Evolutionary conservation across 257 asterid genomes (phyloP).

Genomic region (Sherardia arvensis): DNA sequence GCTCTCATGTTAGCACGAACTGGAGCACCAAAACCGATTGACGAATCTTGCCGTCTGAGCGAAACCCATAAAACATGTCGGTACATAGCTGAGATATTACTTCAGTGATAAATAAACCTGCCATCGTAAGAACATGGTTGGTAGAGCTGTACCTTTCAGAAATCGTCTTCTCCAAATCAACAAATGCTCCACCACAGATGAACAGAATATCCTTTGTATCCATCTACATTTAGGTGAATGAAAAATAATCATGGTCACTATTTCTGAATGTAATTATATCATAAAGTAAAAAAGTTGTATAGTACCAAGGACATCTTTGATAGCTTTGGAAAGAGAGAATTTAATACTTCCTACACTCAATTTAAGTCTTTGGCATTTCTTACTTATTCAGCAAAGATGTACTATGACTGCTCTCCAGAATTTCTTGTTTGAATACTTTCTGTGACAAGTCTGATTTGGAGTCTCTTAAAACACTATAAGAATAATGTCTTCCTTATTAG

Average conservation of each 20-base stretch:
- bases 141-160: conserved; percentile 63
- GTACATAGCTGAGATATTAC: not conserved
- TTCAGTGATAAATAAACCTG: not conserved
- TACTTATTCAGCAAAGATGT: not conserved
- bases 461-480: not conserved
- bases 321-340: no score
- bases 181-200: conserved; percentile 92
- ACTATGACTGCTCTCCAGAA: not conserved
- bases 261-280: not conserved
- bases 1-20: conserved; percentile 91
- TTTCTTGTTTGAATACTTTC: not conserved
- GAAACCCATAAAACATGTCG: conserved; percentile 11
- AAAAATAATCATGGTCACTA: not conserved
- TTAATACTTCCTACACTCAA: no score
- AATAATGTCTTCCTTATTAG: not conserved
- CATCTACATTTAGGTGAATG: conserved; percentile 37
- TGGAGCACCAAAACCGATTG: conserved; percentile 92
- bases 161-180: conserved; percentile 86
- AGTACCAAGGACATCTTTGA: not conserved
- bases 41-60: conserved; percentile 82
- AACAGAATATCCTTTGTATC: conserved; percentile 89
- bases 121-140: conserved; percentile 5
- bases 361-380: no score
- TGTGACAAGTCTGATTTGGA: not conserved
- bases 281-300: not conserved